Percentiles rank a stretch among this genome's conserved stretches.
These are phyloP conservation scores for Kalanchoe fedtschenkoi DNA, from an alignment of 164 flowering plant genomes.

Conservation along the genomic window DNA sequence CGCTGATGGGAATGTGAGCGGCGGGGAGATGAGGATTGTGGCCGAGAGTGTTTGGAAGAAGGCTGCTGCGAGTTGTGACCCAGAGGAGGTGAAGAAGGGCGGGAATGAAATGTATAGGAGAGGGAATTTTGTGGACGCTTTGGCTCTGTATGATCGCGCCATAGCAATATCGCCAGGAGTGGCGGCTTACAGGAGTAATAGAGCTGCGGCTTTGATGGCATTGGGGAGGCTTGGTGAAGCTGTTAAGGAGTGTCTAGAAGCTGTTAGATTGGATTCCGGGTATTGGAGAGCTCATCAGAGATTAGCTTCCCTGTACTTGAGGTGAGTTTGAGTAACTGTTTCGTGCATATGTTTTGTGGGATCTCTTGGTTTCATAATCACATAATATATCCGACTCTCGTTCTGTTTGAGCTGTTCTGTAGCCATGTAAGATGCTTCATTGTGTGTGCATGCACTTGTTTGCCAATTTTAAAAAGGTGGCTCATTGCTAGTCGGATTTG, in stretches of 20 bases:
- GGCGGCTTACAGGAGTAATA: conserved; percentile 33
- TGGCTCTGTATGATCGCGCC: conserved; percentile 27
- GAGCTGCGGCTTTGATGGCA: conserved; percentile 35
- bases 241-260: conserved; percentile 33
- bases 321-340: conserved; percentile 19
- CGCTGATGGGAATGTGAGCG: background rate
- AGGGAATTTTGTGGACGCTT: conserved; percentile 28
- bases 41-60: conserved; percentile 1
- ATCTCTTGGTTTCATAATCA: background rate
- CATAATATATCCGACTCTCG: background rate
- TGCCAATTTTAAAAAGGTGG: background rate
- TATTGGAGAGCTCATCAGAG: conserved; percentile 31
- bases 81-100: conserved; percentile 33
- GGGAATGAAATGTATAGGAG: conserved; percentile 35
- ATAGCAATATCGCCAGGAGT: conserved; percentile 26
- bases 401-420: background rate
- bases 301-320: conserved; percentile 15
- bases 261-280: conserved; percentile 32
- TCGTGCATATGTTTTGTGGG: background rate
- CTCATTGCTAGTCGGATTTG: background rate
- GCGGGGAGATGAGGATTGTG: background rate
- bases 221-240: conserved; percentile 36
- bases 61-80: conserved; percentile 11
- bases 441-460: background rate
- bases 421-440: background rate